Evolutionary conservation across 345 rosid genomes (phyloP).

Genomic region (Brassica cretica): DNA sequence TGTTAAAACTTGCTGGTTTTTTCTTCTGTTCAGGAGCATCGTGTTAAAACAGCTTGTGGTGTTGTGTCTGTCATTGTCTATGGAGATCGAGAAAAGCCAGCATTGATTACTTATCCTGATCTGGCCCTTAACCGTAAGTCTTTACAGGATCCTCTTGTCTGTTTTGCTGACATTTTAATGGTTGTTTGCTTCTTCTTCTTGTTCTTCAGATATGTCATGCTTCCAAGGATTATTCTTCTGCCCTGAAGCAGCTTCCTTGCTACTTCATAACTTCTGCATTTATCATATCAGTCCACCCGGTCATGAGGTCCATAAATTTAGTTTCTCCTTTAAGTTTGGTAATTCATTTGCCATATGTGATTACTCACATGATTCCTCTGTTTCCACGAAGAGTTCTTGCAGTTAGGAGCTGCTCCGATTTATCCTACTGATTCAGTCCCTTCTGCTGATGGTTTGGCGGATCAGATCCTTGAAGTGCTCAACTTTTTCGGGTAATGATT

Average conservation of each 20-base stretch:
- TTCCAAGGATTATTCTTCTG: constrained; percentile 94
- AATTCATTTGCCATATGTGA: neutral
- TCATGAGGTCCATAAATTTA: constrained; percentile 78
- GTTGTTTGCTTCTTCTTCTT: constrained; percentile 21
- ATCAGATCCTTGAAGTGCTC: constrained; percentile 79
- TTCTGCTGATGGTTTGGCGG: constrained; percentile 80
- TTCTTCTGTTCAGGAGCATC: constrained; percentile 65
- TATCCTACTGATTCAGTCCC: constrained; percentile 50
- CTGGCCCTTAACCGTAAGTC: constrained; percentile 77
- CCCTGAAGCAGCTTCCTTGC: constrained; percentile 92
- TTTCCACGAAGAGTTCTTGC: constrained; percentile 73
- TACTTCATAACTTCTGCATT: constrained; percentile 93
- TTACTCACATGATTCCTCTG: constrained; percentile 39
- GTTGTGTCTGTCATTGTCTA: constrained; percentile 80
- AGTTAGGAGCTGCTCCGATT: constrained; percentile 89
- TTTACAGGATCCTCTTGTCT: constrained; percentile 8
- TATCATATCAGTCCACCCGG: constrained; percentile 98
- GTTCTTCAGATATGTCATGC: constrained; percentile 75
- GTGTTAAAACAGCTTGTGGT: constrained; percentile 68
- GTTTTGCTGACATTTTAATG: neutral
- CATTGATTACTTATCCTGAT: constrained; percentile 87
- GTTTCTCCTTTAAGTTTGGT: constrained; percentile 41
- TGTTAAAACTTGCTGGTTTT: constrained; percentile 16
- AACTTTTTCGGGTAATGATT: constrained; percentile 71
- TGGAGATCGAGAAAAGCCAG: constrained; percentile 86